A percentile compares a stretch with the other conserved stretches of the same genome.
phyloP scores from a whole-genome alignment of 768 basidiomycete species.

The Dendrothele bispora region DNA sequence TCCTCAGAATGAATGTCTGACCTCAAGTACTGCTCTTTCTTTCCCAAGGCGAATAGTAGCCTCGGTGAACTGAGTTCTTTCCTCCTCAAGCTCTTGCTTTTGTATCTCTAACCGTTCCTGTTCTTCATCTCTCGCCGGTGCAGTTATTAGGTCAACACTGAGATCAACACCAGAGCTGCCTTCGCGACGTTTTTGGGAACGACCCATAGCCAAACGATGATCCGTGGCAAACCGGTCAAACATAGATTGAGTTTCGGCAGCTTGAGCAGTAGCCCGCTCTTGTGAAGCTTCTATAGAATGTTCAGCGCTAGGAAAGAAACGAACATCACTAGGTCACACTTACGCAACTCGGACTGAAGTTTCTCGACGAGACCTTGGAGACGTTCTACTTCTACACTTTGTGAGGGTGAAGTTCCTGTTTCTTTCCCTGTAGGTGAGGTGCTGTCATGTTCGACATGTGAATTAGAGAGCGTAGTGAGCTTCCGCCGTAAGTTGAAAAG shows the following conservation, averaged over 20 bases:
- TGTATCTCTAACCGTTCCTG: constrained; percentile 52
- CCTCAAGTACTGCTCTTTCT: constrained; percentile 69
- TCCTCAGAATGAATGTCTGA: constrained; percentile 24
- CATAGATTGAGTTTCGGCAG: constrained; percentile 49
- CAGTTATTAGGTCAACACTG: constrained; percentile 53
- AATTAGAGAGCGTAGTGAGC: constrained; percentile 28
- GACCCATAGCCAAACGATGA: constrained; percentile 30
- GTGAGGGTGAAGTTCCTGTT: constrained; percentile 20
- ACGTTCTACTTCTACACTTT: constrained; percentile 50
- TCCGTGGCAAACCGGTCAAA: constrained; percentile 55
- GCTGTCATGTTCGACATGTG: constrained; percentile 16
- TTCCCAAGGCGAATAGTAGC: constrained; percentile 62
- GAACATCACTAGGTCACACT: constrained; percentile 12
- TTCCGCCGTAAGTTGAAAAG: constrained; percentile 41
- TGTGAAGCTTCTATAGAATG: constrained; percentile 43
- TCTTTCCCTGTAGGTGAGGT: constrained; percentile 14
- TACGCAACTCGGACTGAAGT: constrained; percentile 62
- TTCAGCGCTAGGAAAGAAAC: constrained; percentile 7
- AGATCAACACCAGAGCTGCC: constrained; percentile 37
- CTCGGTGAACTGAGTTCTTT: constrained; percentile 63
- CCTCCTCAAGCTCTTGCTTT: constrained; percentile 59
- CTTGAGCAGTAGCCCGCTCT: constrained; percentile 41
- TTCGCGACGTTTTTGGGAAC: background rate
- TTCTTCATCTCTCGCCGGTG: constrained; percentile 54
- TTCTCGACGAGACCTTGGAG: constrained; percentile 43